These are phyloP conservation scores for Aspergillus sp. DNA, from an alignment of 2,329 filamentous ascomycete species.

Conservation along the genomic window DNA sequence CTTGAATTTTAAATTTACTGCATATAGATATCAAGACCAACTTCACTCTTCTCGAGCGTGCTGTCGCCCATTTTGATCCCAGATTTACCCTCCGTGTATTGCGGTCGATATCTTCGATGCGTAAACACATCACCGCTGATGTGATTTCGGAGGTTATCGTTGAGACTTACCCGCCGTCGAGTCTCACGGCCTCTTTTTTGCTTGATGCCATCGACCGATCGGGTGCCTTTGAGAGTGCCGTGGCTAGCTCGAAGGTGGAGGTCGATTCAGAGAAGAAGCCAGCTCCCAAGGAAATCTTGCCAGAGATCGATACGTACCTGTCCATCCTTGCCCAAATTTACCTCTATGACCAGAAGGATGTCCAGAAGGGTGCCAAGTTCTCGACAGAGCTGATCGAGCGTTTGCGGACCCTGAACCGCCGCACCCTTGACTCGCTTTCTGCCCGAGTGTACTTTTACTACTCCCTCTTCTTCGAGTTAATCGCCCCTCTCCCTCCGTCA, in stretches of 20 bases:
- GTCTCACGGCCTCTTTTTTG: conserved; percentile 59
- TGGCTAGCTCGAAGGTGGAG: conserved; percentile 60
- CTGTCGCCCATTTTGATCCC: conserved; percentile 85
- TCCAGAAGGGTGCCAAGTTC: conserved; percentile 72
- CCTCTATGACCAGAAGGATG: conserved; percentile 76
- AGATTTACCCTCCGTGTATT: conserved; percentile 91
- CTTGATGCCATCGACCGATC: conserved; percentile 62
- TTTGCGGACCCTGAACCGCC: conserved; percentile 81
- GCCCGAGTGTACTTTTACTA: conserved; percentile 98
- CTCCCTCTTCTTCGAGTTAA: conserved; percentile 87
- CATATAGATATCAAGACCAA: conserved; percentile 83
- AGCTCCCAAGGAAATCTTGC: conserved; percentile 64
- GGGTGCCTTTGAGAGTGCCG: conserved; percentile 54
- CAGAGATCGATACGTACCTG: conserved; percentile 82
- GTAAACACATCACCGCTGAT: conserved; percentile 78
- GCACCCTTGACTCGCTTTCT: conserved; percentile 85
- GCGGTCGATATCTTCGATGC: conserved; percentile 88
- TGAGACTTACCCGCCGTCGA: conserved; percentile 66
- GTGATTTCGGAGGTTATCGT: conserved; percentile 72
- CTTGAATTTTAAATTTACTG: background rate
- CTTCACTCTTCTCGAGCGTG: conserved; percentile 83
- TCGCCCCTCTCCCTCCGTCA: conserved; percentile 78
- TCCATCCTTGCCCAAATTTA: conserved; percentile 80
- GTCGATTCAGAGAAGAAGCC: conserved; percentile 62
- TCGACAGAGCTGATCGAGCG: conserved; percentile 75